These are phyloP conservation scores for Prunus davidiana DNA, from an alignment of 306 rosid genomes.

Conservation along the genomic window DNA sequence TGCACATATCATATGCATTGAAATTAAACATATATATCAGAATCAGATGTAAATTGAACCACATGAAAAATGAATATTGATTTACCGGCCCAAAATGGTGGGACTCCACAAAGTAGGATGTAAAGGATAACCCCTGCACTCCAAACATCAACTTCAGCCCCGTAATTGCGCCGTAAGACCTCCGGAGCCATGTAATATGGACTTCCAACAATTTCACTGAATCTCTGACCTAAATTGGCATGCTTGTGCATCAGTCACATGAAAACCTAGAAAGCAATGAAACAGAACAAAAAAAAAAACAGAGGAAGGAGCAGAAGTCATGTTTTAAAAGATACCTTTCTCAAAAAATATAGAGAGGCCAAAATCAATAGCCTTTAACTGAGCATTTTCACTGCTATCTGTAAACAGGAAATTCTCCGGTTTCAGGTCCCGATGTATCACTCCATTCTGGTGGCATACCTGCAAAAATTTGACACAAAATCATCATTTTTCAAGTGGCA, in stretches of 20 bases:
- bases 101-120: slow-evolving; percentile 89
- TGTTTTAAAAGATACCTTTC: slow-evolving; percentile 35
- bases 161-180: slow-evolving; percentile 78
- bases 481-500: too few species aligned
- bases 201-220: slow-evolving; percentile 90
- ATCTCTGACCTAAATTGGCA: slow-evolving; percentile 58
- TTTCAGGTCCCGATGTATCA: slow-evolving; percentile 85
- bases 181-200: slow-evolving; percentile 99
- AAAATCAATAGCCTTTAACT: slow-evolving; percentile 83
- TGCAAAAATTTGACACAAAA: slow-evolving; percentile 21
- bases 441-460: slow-evolving; percentile 84
- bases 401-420: slow-evolving; percentile 90
- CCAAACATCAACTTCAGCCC: slow-evolving; percentile 90
- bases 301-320: neutral
- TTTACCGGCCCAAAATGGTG: slow-evolving; percentile 98
- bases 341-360: slow-evolving; percentile 79
- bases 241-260: too few species aligned
- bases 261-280: too few species aligned
- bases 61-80: neutral
- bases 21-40: neutral
- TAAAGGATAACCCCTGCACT: slow-evolving; percentile 94
- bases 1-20: neutral
- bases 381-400: slow-evolving; percentile 54
- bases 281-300: neutral
- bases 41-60: neutral